Percentiles rank a stretch among this genome's conserved stretches.
These are phyloP conservation scores for Stropharia rugosoannulata DNA, from an alignment of 768 basidiomycete species.

Conservation along the genomic window DNA sequence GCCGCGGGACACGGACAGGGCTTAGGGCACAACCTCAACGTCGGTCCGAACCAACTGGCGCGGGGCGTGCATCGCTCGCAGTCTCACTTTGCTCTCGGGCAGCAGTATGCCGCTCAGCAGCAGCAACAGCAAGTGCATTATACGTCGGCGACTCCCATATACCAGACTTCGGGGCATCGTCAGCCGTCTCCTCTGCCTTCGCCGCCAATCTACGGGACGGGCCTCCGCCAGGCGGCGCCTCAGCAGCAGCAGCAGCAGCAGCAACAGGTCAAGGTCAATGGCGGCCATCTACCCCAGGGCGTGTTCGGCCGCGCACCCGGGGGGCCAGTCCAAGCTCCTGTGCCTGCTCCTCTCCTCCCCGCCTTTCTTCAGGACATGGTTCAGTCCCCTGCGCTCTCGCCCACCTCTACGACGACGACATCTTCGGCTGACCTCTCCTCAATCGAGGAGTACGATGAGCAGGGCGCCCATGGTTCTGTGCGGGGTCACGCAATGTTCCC, in stretches of 20 bases:
- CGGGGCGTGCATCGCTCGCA: conserved; percentile 48
- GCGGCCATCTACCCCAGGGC: not conserved
- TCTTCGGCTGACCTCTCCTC: conserved; percentile 69
- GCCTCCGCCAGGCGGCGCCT: conserved; percentile 25
- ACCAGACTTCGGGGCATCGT: conserved; percentile 61
- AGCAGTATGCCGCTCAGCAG: conserved; percentile 31
- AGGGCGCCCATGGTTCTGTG: not conserved
- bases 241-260: conserved; percentile 1
- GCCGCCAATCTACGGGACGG: conserved; percentile 28
- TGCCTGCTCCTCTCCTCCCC: conserved; percentile 60
- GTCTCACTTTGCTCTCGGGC: conserved; percentile 48
- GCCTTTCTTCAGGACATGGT: conserved; percentile 78
- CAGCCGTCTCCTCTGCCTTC: conserved; percentile 31
- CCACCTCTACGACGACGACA: conserved; percentile 53
- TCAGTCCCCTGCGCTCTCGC: conserved; percentile 63
- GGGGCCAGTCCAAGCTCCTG: conserved; percentile 26
- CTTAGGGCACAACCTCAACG: conserved; percentile 12
- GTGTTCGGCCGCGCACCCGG: not conserved
- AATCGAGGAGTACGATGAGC: conserved; percentile 55
- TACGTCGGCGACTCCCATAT: conserved; percentile 51
- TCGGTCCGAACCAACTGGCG: conserved; percentile 9
- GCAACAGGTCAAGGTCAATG: conserved; percentile 11
- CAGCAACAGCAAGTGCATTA: conserved; percentile 4
- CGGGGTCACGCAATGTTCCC: conserved; percentile 22
- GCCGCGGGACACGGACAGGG: not conserved